These are phyloP conservation scores for Amauroascus niger DNA, from an alignment of 2,329 filamentous ascomycete genomes.

Conservation along the genomic window DNA sequence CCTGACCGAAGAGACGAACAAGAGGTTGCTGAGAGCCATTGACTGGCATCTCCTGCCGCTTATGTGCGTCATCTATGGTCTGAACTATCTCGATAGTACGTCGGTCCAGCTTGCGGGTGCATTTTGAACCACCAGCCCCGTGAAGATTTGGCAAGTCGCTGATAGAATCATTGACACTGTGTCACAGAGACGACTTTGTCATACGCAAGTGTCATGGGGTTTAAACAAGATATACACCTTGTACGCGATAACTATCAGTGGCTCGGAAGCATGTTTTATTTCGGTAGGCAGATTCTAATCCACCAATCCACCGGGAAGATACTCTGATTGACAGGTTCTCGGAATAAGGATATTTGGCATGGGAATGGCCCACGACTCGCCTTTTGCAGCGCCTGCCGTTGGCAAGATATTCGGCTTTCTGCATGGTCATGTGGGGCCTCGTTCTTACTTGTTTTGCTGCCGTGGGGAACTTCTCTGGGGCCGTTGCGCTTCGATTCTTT, in stretches of 20 bases:
- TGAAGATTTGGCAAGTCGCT: constrained; percentile 35
- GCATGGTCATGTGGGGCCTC: constrained; percentile 46
- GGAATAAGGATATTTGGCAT: constrained; percentile 40
- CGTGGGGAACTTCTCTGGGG: constrained; percentile 50
- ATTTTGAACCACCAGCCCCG: no score
- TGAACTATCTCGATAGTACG: constrained; percentile 48
- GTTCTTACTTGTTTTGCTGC: constrained; percentile 54
- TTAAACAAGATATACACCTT: constrained; percentile 44
- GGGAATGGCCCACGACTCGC: constrained; percentile 57
- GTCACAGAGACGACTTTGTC: constrained; percentile 19
- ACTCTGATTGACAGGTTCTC: not conserved
- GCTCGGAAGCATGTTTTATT: constrained; percentile 45
- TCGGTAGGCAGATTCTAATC: constrained; percentile 35
- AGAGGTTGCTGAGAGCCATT: constrained; percentile 50
- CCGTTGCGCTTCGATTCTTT: constrained; percentile 57
- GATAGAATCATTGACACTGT: constrained; percentile 15
- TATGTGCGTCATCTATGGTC: constrained; percentile 49
- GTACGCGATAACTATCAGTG: constrained; percentile 45
- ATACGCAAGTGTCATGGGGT: constrained; percentile 48
- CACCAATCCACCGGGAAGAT: constrained; percentile 20
- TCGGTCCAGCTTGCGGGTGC: not conserved
- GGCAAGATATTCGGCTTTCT: constrained; percentile 56
- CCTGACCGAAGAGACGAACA: constrained; percentile 49
- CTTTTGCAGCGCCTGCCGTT: constrained; percentile 55
- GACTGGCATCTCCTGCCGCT: constrained; percentile 55